Evolutionary conservation across 495 filamentous ascomycete genomes (phyloP).

Genomic region (Pseudomonodictys pantanalensis): DNA sequence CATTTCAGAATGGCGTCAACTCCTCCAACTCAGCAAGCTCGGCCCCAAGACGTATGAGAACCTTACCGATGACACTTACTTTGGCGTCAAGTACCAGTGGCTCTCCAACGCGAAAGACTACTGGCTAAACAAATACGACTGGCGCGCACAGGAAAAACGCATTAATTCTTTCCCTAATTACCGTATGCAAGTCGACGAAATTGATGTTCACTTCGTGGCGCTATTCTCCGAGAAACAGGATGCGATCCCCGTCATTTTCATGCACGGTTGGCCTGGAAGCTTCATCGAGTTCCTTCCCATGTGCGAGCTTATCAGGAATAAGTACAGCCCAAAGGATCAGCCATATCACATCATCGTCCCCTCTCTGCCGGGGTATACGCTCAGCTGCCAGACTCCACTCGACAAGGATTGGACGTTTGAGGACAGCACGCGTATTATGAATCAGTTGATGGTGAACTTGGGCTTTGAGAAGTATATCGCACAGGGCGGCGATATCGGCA

Average conservation of each 20-base stretch:
- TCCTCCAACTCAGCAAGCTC: constrained; percentile 53
- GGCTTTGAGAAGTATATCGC: constrained; percentile 61
- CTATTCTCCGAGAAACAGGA: constrained; percentile 58
- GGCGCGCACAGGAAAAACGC: constrained; percentile 49
- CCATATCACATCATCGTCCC: constrained; percentile 68
- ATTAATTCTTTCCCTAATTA: constrained; percentile 67
- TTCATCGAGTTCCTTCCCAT: constrained; percentile 53
- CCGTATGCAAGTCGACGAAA: constrained; percentile 49
- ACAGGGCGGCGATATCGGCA: constrained; percentile 68
- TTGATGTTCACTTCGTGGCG: constrained; percentile 60
- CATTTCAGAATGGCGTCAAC: constrained; percentile 48
- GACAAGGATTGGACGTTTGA: constrained; percentile 47
- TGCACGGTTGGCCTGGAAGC: constrained; percentile 62
- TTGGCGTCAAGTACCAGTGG: constrained; percentile 58
- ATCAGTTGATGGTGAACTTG: constrained; percentile 58
- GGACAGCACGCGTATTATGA: constrained; percentile 49
- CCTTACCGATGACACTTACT: constrained; percentile 42
- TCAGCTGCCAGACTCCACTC: constrained; percentile 54
- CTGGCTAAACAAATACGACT: constrained; percentile 52
- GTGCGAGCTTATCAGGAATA: constrained; percentile 45
- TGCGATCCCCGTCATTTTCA: constrained; percentile 59
- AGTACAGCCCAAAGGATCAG: constrained; percentile 54
- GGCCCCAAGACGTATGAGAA: constrained; percentile 54
- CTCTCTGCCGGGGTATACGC: constrained; percentile 60
- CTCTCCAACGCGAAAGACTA: constrained; percentile 51